Conservation (phyloP, 139 green algal genomes). For the Chlorella ohadii region DNA sequence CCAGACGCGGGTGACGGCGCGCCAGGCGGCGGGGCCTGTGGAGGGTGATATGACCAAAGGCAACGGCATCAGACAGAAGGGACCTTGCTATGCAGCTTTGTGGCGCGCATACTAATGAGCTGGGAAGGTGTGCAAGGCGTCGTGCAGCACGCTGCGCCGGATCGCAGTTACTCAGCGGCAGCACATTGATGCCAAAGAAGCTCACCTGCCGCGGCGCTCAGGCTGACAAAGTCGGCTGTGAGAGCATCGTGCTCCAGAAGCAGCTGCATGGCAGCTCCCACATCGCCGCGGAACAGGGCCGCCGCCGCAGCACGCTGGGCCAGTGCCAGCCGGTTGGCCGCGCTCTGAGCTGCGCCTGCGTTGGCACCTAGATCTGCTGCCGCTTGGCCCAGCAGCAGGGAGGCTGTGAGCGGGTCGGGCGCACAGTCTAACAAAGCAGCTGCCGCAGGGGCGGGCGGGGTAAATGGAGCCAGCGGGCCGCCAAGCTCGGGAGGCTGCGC, state of each 20-base stretch:
- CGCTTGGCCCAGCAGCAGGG: slow-evolving; percentile 3
- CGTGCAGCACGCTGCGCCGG: too few species aligned
- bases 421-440: slow-evolving; percentile 14
- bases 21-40: slow-evolving; percentile 39
- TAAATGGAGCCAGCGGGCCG: neutral
- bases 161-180: too few species aligned
- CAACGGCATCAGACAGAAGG: too few species aligned
- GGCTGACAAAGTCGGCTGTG: slow-evolving; percentile 49
- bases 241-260: slow-evolving; percentile 41
- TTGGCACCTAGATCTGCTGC: neutral
- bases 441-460: neutral
- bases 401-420: slow-evolving; percentile 13
- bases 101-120: too few species aligned
- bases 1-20: slow-evolving; percentile 24
- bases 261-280: slow-evolving; percentile 36
- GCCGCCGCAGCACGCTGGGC: slow-evolving; percentile 38
- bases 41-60: too few species aligned
- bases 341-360: neutral
- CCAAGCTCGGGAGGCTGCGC: neutral
- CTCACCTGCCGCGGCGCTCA: slow-evolving; percentile 42
- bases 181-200: too few species aligned
- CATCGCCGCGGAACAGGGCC: slow-evolving; percentile 34
- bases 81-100: too few species aligned
- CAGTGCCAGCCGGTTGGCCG: neutral
- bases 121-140: too few species aligned